These are phyloP conservation scores for Coemansia sp. DNA, from an alignment of 192 early-diverging fungal species.

Conservation along the genomic window DNA sequence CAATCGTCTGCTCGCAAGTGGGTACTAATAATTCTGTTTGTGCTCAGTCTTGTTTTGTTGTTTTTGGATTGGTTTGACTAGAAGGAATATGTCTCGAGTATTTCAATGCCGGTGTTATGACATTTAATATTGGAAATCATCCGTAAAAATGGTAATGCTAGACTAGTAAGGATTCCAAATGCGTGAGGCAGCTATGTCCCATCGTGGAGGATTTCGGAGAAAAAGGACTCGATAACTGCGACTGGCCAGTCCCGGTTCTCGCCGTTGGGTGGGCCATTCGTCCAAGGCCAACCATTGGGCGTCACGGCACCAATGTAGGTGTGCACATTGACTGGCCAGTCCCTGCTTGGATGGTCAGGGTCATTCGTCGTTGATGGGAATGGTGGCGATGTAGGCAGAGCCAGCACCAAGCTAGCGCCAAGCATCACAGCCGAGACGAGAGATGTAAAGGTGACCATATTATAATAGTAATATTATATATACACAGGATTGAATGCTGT, in stretches of 20 bases:
- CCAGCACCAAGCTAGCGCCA: not conserved
- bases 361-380: not conserved
- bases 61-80: constrained; percentile 82
- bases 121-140: not conserved
- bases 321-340: constrained; percentile 43
- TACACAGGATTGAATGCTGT: not conserved
- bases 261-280: not conserved
- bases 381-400: not conserved
- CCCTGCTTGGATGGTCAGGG: constrained; percentile 34
- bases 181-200: not conserved
- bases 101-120: not conserved
- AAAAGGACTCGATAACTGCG: constrained; percentile 22
- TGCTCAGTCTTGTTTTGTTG: constrained; percentile 69
- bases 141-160: not conserved
- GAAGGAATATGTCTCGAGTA: not conserved
- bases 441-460: not conserved
- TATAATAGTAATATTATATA: constrained; percentile 3
- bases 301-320: not conserved
- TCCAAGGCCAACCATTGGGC: not conserved
- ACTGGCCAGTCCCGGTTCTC: constrained; percentile 45
- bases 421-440: not conserved
- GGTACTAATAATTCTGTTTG: constrained; percentile 68
- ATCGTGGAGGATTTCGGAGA: not conserved
- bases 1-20: constrained; percentile 71
- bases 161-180: not conserved